Evolutionary conservation across 1,284 basidiomycete genomes (phyloP).

Genomic region (Chalciporus sp.): DNA sequence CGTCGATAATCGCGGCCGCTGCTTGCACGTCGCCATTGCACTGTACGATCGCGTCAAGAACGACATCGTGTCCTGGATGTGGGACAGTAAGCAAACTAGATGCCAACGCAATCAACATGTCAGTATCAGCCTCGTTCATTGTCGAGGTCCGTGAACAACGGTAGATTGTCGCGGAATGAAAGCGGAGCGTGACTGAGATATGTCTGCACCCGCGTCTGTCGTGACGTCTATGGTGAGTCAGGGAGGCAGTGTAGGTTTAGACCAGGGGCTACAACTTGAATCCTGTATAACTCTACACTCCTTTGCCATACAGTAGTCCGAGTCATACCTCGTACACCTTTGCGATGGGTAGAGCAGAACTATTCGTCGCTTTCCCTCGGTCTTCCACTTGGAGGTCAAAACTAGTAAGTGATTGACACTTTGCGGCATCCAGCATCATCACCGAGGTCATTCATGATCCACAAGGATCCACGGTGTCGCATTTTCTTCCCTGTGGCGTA

Average conservation of each 20-base stretch:
- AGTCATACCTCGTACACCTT: neutral
- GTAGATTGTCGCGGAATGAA: neutral
- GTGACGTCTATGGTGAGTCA: too few species aligned
- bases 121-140: slow-evolving; percentile 56
- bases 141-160: neutral
- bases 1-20: slow-evolving; percentile 51
- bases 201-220: too few species aligned
- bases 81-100: slow-evolving; percentile 55
- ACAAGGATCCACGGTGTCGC: too few species aligned
- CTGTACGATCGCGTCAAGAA: slow-evolving; percentile 65
- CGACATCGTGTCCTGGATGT: slow-evolving; percentile 38
- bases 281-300: too few species aligned
- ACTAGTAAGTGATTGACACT: slow-evolving; percentile 15
- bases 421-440: neutral
- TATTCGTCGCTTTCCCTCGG: neutral
- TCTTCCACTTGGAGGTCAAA: slow-evolving; percentile 1
- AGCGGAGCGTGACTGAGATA: neutral
- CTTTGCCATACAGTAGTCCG: neutral
- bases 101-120: slow-evolving; percentile 66
- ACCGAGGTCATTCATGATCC: neutral
- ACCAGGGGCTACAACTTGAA: too few species aligned
- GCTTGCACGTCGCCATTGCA: slow-evolving; percentile 61
- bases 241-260: too few species aligned
- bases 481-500: neutral
- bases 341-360: slow-evolving; percentile 14